Conservation (phyloP, 805 yeast genomes). For the Torulaspora microellipsoides region DNA sequence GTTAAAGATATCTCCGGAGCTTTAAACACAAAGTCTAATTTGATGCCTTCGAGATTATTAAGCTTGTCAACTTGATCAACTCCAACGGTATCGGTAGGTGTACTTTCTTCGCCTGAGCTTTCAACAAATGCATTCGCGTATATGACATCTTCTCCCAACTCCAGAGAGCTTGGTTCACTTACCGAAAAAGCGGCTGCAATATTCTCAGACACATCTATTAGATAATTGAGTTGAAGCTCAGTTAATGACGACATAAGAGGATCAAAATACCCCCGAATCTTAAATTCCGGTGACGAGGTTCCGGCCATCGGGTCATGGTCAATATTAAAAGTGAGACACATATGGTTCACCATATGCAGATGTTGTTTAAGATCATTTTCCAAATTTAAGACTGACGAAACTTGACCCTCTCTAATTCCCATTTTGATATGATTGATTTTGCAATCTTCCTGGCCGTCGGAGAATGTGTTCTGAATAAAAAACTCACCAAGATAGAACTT, state of each 20-base stretch:
- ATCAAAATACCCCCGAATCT: slow-evolving; percentile 53
- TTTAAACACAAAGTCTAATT: slow-evolving; percentile 44
- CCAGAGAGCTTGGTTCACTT: slow-evolving; percentile 44
- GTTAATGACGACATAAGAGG: slow-evolving; percentile 56
- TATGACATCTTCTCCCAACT: slow-evolving; percentile 59
- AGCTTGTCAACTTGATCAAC: background rate
- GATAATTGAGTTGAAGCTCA: slow-evolving; percentile 62
- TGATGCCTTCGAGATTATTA: slow-evolving; percentile 5
- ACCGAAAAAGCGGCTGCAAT: slow-evolving; percentile 51
- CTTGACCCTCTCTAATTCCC: slow-evolving; percentile 66
- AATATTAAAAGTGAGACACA: slow-evolving; percentile 58
- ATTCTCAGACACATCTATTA: slow-evolving; percentile 51
- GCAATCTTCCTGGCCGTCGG: slow-evolving; percentile 22
- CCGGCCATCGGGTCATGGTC: slow-evolving; percentile 45
- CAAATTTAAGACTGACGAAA: slow-evolving; percentile 58
- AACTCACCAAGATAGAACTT: slow-evolving; percentile 81
- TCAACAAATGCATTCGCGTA: slow-evolving; percentile 52
- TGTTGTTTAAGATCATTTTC: slow-evolving; percentile 44
- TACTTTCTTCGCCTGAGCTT: slow-evolving; percentile 19
- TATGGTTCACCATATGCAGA: slow-evolving; percentile 59
- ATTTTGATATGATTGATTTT: slow-evolving; percentile 54
- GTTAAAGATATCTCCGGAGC: slow-evolving; percentile 64
- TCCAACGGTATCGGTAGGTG: slow-evolving; percentile 5
- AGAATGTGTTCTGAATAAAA: slow-evolving; percentile 60
- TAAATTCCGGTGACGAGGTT: slow-evolving; percentile 43